Evolutionary conservation across 257 asterid species (phyloP), one percentile per base, ranked within the genome.

Genomic region (Salvia rosmarinus): DNA sequence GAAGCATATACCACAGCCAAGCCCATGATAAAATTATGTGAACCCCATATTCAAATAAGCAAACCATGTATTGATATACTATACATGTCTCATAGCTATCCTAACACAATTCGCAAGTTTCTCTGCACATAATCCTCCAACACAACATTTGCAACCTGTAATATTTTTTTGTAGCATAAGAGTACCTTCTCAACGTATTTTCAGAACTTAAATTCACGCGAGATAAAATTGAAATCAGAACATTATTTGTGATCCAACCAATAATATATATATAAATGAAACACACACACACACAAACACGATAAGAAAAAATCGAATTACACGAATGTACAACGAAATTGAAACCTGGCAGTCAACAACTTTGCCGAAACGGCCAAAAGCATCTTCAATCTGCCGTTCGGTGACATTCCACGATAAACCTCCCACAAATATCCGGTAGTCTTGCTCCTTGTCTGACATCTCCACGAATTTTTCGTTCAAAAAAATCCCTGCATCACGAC

Each of bases 341-440:
- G 3, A 34, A 78, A 94, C 99, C 99, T 94, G 99, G 76, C 90
- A 81, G 62, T 91, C 96, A 55, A 94, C 71, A 77, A 94, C 64
- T 84, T 89, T 94, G 46, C 99, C 99, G 76, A 80, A 94, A 71
- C 96, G 96, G 72, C 80, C 69, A 68, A 94, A 94, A 49, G 95
- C 87, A 54, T 73, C 83, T 74, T 91, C 95, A 3, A 94, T 96
- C 92, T 89, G 96, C 77, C 97, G 95, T 66, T 91, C 96, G 1
- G 96, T 86, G 62, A 89, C 88, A 54, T 91, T 96, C 89, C 87
- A 84, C 23, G 96, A 84, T 67, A 94, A 85, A 4, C 99, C 99
- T 64, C 99, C 99, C 0, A 94, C 88, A 76, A 94, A 94, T 59
- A 94, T 85, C 46, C 99, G 96, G 82, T 89, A 35, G 19, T 91